These are phyloP conservation scores for Teunomyces atbi DNA, from an alignment of 805 yeast genomes.

Conservation along the genomic window DNA sequence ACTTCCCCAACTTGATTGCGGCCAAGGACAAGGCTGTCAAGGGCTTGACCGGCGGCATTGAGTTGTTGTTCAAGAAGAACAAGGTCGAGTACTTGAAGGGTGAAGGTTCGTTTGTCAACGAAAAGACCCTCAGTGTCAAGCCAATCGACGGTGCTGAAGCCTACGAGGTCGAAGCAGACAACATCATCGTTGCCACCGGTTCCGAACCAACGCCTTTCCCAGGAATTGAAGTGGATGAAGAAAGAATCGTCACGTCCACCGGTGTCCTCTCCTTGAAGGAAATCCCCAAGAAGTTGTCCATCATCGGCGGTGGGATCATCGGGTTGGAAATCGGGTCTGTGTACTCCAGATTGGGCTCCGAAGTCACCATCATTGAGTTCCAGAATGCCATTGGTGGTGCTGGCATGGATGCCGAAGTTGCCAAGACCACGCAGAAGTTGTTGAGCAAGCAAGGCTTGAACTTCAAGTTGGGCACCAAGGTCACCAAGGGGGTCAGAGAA, in stretches of 20 bases:
- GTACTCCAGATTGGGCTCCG: slow-evolving; percentile 90
- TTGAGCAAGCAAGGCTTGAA: slow-evolving; percentile 93
- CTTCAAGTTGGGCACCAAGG: slow-evolving; percentile 91
- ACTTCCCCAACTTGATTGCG: slow-evolving; percentile 77
- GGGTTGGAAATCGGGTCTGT: slow-evolving; percentile 99
- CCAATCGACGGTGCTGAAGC: slow-evolving; percentile 84
- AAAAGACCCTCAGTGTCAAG: slow-evolving; percentile 70
- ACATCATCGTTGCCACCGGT: slow-evolving; percentile 95
- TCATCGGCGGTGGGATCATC: slow-evolving; percentile 99
- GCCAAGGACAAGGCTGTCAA: slow-evolving; percentile 90
- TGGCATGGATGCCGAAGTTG: slow-evolving; percentile 95
- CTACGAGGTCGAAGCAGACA: slow-evolving; percentile 71
- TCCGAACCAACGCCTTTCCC: slow-evolving; percentile 99
- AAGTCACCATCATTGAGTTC: slow-evolving; percentile 93
- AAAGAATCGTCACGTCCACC: slow-evolving; percentile 93
- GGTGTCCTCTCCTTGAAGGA: slow-evolving; percentile 84
- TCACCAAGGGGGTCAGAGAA: slow-evolving; percentile 77
- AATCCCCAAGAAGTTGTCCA: slow-evolving; percentile 86
- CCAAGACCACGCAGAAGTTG: slow-evolving; percentile 85
- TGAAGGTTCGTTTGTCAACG: slow-evolving; percentile 81
- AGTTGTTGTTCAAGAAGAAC: slow-evolving; percentile 92
- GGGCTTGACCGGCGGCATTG: slow-evolving; percentile 91
- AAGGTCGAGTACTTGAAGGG: slow-evolving; percentile 95
- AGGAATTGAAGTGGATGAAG: slow-evolving; percentile 93
- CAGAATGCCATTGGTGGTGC: slow-evolving; percentile 95